Evolutionary conservation across 495 filamentous ascomycete genomes (phyloP).

Genomic region (Pseudevernia furfuracea): DNA sequence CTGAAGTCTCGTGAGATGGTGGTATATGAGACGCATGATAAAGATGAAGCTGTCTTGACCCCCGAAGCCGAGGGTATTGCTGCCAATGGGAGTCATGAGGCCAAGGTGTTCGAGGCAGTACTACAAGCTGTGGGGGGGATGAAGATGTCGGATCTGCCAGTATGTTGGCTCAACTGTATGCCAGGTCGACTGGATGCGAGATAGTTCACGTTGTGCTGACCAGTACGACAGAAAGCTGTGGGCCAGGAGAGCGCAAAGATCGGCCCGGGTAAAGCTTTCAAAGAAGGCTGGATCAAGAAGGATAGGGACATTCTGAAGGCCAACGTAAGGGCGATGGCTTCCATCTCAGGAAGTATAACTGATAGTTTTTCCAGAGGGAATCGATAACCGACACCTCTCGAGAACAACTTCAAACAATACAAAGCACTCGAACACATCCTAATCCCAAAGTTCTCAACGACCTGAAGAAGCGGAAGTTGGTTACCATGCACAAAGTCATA

Average conservation of each 20-base stretch:
- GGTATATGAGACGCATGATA: constrained; percentile 69
- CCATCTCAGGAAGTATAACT: not conserved
- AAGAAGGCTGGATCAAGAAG: constrained; percentile 92
- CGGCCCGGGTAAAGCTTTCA: constrained; percentile 94
- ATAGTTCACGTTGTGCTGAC: not conserved
- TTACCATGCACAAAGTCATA: constrained; percentile 74
- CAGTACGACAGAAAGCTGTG: constrained; percentile 49
- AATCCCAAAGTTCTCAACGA: constrained; percentile 69
- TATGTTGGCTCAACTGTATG: constrained; percentile 32
- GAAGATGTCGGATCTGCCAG: constrained; percentile 66
- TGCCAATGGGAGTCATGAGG: constrained; percentile 85
- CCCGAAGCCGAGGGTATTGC: constrained; percentile 70
- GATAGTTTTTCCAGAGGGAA: constrained; percentile 38
- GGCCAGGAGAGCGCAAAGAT: constrained; percentile 80
- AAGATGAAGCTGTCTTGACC: constrained; percentile 71
- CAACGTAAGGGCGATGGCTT: constrained; percentile 21
- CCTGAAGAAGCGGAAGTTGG: constrained; percentile 80
- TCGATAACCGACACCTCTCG: constrained; percentile 72
- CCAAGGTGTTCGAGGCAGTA: constrained; percentile 84
- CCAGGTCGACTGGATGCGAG: constrained; percentile 21
- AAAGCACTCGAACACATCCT: constrained; percentile 56
- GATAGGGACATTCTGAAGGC: constrained; percentile 59
- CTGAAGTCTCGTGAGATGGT: constrained; percentile 80
- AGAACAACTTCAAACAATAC: constrained; percentile 62
- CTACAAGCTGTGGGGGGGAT: constrained; percentile 68